These are phyloP conservation scores for Penicillium brevicompactum DNA, from an alignment of 2,329 filamentous ascomycete genomes.

Conservation along the genomic window DNA sequence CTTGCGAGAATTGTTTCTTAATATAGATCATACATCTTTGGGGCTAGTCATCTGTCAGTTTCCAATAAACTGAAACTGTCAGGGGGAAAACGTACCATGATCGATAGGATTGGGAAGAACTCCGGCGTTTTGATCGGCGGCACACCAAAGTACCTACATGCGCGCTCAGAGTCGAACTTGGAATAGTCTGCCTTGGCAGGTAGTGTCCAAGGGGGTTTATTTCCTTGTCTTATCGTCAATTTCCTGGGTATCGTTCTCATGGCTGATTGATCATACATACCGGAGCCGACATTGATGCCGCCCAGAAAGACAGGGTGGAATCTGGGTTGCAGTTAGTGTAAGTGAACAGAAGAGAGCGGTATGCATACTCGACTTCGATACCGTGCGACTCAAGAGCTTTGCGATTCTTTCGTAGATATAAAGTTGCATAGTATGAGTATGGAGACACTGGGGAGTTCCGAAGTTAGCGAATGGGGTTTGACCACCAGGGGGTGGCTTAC, in stretches of 20 bases:
- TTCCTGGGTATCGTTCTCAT: too few species aligned
- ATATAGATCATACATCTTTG: conserved; percentile 69
- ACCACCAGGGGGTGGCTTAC: conserved; percentile 11
- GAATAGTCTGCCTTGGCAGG: conserved; percentile 67
- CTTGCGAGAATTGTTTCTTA: conserved; percentile 57
- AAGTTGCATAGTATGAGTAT: conserved; percentile 56
- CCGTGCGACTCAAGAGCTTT: conserved; percentile 58
- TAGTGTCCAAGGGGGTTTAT: conserved; percentile 73
- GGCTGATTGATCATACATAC: conserved; percentile 38
- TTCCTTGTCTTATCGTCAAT: conserved; percentile 49
- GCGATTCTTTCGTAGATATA: conserved; percentile 61
- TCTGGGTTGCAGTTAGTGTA: conserved; percentile 44
- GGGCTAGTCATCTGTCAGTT: conserved; percentile 45
- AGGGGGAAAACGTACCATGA: conserved; percentile 50
- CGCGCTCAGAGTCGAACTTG: conserved; percentile 51
- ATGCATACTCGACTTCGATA: conserved; percentile 67
- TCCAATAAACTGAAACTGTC: conserved; percentile 22
- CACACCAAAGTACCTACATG: conserved; percentile 55
- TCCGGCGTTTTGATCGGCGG: conserved; percentile 37
- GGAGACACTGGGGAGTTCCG: conserved; percentile 58
- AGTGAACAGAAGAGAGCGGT: not conserved
- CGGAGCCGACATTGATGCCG: conserved; percentile 63
- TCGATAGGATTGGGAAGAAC: conserved; percentile 58
- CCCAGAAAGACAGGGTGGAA: conserved; percentile 73
- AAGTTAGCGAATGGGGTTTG: not conserved